Percentiles rank a stretch among this genome's conserved stretches.
Conservation (phyloP, 2,329 filamentous ascomycete species). For the Lithohypha guttulata region DNA sequence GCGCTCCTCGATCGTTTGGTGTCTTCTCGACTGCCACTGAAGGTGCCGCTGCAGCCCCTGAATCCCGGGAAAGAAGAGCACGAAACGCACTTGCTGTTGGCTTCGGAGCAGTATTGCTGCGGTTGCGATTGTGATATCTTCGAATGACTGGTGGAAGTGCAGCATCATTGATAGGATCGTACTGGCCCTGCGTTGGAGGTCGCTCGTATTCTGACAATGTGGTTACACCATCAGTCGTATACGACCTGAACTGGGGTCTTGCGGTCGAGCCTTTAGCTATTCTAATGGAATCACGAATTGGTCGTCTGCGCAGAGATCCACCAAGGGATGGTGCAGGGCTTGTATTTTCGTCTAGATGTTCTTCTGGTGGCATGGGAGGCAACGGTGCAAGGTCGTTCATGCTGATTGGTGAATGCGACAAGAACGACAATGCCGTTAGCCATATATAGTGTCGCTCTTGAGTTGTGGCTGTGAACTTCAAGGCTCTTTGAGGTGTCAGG, state of each 20-base stretch:
- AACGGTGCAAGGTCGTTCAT: slow-evolving; percentile 60
- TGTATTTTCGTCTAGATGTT: slow-evolving; percentile 9
- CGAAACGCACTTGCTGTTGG: slow-evolving; percentile 61
- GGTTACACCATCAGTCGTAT: slow-evolving; percentile 27
- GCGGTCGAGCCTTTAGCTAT: slow-evolving; percentile 53
- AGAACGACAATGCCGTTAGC: slow-evolving; percentile 87
- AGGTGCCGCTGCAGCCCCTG: slow-evolving; percentile 14
- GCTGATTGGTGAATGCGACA: slow-evolving; percentile 77
- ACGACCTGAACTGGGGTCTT: slow-evolving; percentile 24
- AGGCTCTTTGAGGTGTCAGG: slow-evolving; percentile 77
- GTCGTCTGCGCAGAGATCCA: slow-evolving; percentile 41
- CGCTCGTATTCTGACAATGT: slow-evolving; percentile 10
- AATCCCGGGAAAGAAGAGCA: slow-evolving; percentile 54
- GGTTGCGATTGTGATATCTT: slow-evolving; percentile 64
- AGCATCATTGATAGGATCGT: slow-evolving; percentile 30
- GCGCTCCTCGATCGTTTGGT: slow-evolving; percentile 16
- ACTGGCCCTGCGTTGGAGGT: slow-evolving; percentile 15
- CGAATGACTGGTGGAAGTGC: slow-evolving; percentile 44
- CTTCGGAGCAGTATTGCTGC: slow-evolving; percentile 77
- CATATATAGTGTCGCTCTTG: slow-evolving; percentile 86
- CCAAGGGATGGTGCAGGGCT: slow-evolving; percentile 30
- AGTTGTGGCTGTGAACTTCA: slow-evolving; percentile 84
- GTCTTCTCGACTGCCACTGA: slow-evolving; percentile 18
- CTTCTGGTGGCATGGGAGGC: slow-evolving; percentile 43
- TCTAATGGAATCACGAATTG: slow-evolving; percentile 79